Conservation (phyloP, 768 basidiomycete genomes). For the Omphalotus guepiniiformis region DNA sequence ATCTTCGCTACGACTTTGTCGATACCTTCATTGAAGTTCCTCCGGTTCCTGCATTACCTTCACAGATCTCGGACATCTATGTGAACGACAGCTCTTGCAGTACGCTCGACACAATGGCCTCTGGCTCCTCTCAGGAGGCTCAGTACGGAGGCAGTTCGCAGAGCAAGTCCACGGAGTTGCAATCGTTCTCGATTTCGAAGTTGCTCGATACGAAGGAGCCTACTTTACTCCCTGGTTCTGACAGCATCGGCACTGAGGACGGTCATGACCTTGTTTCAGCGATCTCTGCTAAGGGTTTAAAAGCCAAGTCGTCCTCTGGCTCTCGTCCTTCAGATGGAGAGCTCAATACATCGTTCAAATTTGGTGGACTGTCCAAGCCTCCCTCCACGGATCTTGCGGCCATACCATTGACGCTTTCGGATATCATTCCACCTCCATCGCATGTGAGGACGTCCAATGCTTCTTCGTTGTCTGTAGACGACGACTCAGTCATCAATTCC, state of each 20-base stretch:
- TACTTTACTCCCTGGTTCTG: constrained; percentile 35
- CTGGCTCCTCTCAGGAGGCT: constrained; percentile 4
- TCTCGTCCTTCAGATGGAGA: constrained; percentile 58
- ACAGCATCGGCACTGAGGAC: constrained; percentile 34
- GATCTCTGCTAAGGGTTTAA: constrained; percentile 13
- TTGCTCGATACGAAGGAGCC: constrained; percentile 29
- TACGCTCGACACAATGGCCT: not conserved
- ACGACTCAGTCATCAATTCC: constrained; percentile 50
- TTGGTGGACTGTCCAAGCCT: constrained; percentile 48
- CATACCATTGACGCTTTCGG: constrained; percentile 56
- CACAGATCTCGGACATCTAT: constrained; percentile 27
- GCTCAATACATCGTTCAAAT: constrained; percentile 70
- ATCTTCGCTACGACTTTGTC: constrained; percentile 46
- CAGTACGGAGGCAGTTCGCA: not conserved
- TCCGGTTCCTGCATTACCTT: constrained; percentile 51
- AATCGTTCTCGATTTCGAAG: constrained; percentile 2
- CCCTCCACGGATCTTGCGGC: constrained; percentile 14
- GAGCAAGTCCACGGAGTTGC: constrained; percentile 18
- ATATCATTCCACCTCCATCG: constrained; percentile 68
- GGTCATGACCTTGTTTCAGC: constrained; percentile 12
- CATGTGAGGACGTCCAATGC: constrained; percentile 46
- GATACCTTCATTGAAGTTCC: constrained; percentile 33
- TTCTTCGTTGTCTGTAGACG: constrained; percentile 38
- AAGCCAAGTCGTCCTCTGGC: constrained; percentile 26
- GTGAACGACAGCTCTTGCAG: not conserved